These are phyloP conservation scores for Penicillium olsonii DNA, from an alignment of 2,329 filamentous ascomycete genomes.

Conservation along the genomic window DNA sequence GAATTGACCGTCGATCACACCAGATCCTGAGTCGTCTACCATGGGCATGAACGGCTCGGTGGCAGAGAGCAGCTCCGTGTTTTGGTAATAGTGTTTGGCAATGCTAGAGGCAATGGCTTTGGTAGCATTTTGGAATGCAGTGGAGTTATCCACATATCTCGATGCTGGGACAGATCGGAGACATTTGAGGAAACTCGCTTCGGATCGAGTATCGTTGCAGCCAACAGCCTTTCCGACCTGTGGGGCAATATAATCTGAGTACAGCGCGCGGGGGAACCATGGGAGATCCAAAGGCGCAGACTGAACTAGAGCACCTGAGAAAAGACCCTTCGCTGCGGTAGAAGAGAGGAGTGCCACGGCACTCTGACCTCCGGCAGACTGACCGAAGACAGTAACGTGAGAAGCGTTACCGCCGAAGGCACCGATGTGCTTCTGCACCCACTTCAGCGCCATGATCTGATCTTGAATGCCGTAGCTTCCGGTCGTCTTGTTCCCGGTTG, in stretches of 20 bases:
- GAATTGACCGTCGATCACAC: conserved; percentile 32
- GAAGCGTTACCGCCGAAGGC: conserved; percentile 33
- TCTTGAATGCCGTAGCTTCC: conserved; percentile 37
- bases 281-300: conserved; percentile 29
- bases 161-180: conserved; percentile 25
- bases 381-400: conserved; percentile 38
- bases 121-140: conserved; percentile 14
- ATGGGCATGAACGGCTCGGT: conserved; percentile 30
- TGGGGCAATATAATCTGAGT: conserved; percentile 22
- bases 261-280: conserved; percentile 29
- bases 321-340: conserved; percentile 26
- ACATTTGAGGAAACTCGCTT: conserved; percentile 20
- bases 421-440: conserved; percentile 28
- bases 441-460: conserved; percentile 34
- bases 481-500: conserved; percentile 35
- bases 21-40: conserved; percentile 25
- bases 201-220: conserved; percentile 17
- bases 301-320: conserved; percentile 30
- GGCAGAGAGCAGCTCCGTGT: conserved; percentile 15
- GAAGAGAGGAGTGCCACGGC: conserved; percentile 41
- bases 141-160: conserved; percentile 24
- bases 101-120: conserved; percentile 8
- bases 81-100: conserved; percentile 19
- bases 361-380: conserved; percentile 52
- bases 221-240: conserved; percentile 24